These are phyloP conservation scores for Diplodia scrobiculata DNA, from an alignment of 2,329 filamentous ascomycete species.

Conservation along the genomic window DNA sequence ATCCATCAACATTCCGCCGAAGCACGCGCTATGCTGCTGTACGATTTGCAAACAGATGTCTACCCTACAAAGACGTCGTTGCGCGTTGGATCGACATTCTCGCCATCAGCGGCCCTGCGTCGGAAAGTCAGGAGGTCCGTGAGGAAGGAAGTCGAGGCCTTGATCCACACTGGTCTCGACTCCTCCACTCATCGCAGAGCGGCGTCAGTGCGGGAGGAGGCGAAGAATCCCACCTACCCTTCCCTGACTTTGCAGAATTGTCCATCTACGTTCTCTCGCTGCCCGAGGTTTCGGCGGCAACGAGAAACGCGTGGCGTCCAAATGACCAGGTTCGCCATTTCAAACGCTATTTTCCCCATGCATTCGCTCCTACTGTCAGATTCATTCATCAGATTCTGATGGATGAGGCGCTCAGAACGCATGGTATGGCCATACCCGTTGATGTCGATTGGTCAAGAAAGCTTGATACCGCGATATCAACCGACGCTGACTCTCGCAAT, in stretches of 20 bases:
- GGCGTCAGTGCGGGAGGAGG: not conserved
- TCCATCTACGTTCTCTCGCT: constrained; percentile 51
- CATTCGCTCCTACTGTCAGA: constrained; percentile 68
- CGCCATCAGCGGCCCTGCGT: constrained; percentile 66
- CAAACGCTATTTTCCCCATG: constrained; percentile 46
- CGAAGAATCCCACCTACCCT: constrained; percentile 31
- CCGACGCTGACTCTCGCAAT: constrained; percentile 66
- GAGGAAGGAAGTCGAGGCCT: constrained; percentile 90
- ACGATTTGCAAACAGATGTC: constrained; percentile 85
- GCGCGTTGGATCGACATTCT: constrained; percentile 88
- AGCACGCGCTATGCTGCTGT: constrained; percentile 80
- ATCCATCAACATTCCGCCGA: constrained; percentile 29
- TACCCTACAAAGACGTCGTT: constrained; percentile 75
- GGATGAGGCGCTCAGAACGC: constrained; percentile 56
- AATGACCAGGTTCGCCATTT: constrained; percentile 39
- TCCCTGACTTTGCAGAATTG: constrained; percentile 51
- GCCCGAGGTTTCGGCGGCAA: constrained; percentile 38
- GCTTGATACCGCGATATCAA: constrained; percentile 71
- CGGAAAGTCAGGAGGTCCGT: constrained; percentile 76
- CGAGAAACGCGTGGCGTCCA: constrained; percentile 37
- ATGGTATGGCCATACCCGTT: constrained; percentile 54
- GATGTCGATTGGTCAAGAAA: constrained; percentile 84
- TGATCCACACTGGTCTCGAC: constrained; percentile 72
- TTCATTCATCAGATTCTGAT: constrained; percentile 68
- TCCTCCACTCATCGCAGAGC: constrained; percentile 53